A percentile compares a stretch with the other conserved stretches of the same genome.
These are phyloP conservation scores for Lecanosticta acicola DNA, from an alignment of 2,329 filamentous ascomycete genomes.

Conservation along the genomic window DNA sequence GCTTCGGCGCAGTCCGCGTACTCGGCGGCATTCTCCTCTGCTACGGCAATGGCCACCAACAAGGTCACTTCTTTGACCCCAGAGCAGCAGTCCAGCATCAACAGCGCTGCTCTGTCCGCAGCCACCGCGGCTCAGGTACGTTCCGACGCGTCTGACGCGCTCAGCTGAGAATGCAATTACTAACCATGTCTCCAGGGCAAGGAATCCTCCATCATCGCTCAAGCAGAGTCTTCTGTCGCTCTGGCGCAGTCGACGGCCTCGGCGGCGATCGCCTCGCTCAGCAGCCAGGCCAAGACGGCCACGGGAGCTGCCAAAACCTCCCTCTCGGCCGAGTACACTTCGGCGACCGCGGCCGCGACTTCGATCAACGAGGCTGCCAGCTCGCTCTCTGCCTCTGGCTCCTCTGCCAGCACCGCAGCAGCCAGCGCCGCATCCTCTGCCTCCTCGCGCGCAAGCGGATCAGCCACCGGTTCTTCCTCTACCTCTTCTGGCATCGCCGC, in stretches of 20 bases:
- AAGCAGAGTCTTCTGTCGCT: slow-evolving; percentile 12
- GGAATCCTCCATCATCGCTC: slow-evolving; percentile 11
- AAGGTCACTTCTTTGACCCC: slow-evolving; percentile 8
- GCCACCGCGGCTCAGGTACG: slow-evolving; percentile 14
- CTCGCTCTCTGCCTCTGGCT: background rate
- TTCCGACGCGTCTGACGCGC: background rate
- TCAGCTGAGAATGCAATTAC: background rate
- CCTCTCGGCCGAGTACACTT: slow-evolving; percentile 3
- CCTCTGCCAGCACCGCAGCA: no score
- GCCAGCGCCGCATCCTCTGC: slow-evolving; percentile 8
- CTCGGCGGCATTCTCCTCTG: background rate
- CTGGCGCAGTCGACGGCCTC: slow-evolving; percentile 10
- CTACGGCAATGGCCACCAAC: slow-evolving; percentile 8
- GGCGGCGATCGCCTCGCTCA: slow-evolving; percentile 7
- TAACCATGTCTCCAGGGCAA: slow-evolving; percentile 7
- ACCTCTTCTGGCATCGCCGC: slow-evolving; percentile 8
- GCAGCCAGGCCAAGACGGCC: slow-evolving; percentile 7
- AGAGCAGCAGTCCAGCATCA: slow-evolving; percentile 13
- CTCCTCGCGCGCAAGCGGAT: background rate
- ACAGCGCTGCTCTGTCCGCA: slow-evolving; percentile 11
- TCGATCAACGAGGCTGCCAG: slow-evolving; percentile 5
- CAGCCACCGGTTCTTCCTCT: slow-evolving; percentile 3
- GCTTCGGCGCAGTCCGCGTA: background rate
- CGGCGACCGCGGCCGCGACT: slow-evolving; percentile 6
- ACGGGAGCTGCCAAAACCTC: slow-evolving; percentile 10